A percentile compares a stretch with the other conserved stretches of the same genome.
These are phyloP conservation scores for Sordaria brevicollis DNA, from an alignment of 495 filamentous ascomycete genomes.

Conservation along the genomic window DNA sequence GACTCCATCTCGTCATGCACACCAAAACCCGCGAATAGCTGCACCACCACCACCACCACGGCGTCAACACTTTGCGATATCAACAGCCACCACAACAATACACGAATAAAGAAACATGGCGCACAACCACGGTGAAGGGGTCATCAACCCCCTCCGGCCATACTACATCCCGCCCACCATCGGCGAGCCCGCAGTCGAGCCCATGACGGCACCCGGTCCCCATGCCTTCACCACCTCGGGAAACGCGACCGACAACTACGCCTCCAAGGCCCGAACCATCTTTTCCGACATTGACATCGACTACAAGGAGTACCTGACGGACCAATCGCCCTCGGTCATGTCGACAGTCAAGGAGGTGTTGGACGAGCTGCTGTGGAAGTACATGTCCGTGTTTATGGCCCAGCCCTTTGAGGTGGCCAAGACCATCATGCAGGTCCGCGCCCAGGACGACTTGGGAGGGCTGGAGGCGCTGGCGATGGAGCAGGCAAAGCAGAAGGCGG, in stretches of 20 bases:
- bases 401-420: slow-evolving; percentile 97
- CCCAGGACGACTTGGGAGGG: slow-evolving; percentile 36
- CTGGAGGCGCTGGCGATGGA: slow-evolving; percentile 12
- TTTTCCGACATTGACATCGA: slow-evolving; percentile 81
- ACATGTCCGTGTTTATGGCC: slow-evolving; percentile 70
- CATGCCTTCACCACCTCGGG: slow-evolving; percentile 34
- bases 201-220: slow-evolving; percentile 26
- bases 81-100: slow-evolving; percentile 3
- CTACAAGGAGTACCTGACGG: slow-evolving; percentile 76
- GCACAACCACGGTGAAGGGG: slow-evolving; percentile 38
- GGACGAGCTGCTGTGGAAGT: slow-evolving; percentile 78
- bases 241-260: slow-evolving; percentile 45
- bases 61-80: too few species aligned
- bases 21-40: background rate
- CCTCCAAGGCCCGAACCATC: slow-evolving; percentile 70
- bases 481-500: slow-evolving; percentile 17
- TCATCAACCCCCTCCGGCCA: slow-evolving; percentile 75
- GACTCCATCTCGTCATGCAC: slow-evolving; percentile 5
- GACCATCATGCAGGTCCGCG: slow-evolving; percentile 74
- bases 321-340: slow-evolving; percentile 61
- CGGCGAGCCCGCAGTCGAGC: slow-evolving; percentile 38
- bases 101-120: slow-evolving; percentile 25
- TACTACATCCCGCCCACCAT: slow-evolving; percentile 89
- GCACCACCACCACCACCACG: background rate
- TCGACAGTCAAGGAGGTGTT: slow-evolving; percentile 61